phyloP scores from a whole-genome alignment of 495 filamentous ascomycete genomes.

The Cercophora samala region DNA sequence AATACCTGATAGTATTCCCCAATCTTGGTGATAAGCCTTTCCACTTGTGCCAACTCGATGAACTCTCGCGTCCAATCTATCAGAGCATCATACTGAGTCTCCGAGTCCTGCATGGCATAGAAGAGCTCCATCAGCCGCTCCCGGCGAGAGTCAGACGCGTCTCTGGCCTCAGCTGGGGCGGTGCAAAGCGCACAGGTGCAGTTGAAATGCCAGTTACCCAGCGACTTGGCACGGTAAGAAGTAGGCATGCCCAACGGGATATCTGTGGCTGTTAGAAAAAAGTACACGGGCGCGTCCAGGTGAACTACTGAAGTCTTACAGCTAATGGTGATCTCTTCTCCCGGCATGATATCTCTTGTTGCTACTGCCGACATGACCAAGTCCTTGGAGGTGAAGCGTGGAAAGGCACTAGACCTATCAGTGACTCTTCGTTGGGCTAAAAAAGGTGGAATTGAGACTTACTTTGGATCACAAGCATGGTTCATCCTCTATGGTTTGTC shows the following conservation, averaged over 20 bases:
- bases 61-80: constrained; percentile 29
- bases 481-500: constrained; percentile 32
- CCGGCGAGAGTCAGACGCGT: constrained; percentile 30
- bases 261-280: constrained; percentile 18
- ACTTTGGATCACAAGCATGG: constrained; percentile 40
- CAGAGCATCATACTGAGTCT: constrained; percentile 20
- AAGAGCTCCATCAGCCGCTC: constrained; percentile 29
- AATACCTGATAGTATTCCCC: constrained; percentile 35
- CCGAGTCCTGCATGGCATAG: constrained; percentile 23
- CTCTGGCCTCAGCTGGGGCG: constrained; percentile 17
- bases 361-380: constrained; percentile 36
- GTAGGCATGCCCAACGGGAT: constrained; percentile 32
- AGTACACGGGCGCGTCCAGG: no score
- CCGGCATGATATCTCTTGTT: constrained; percentile 32
- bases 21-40: constrained; percentile 29
- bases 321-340: constrained; percentile 41
- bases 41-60: constrained; percentile 27
- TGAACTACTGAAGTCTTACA: constrained; percentile 20
- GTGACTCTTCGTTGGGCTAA: background rate
- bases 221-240: constrained; percentile 21
- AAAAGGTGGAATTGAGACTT: background rate
- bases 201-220: constrained; percentile 37
- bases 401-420: constrained; percentile 27
- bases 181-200: constrained; percentile 36
- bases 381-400: constrained; percentile 27